A percentile compares a stretch with the other conserved stretches of the same genome.
Conservation (phyloP, 129 eudicot species). For the Saposhnikovia divaricata region DNA sequence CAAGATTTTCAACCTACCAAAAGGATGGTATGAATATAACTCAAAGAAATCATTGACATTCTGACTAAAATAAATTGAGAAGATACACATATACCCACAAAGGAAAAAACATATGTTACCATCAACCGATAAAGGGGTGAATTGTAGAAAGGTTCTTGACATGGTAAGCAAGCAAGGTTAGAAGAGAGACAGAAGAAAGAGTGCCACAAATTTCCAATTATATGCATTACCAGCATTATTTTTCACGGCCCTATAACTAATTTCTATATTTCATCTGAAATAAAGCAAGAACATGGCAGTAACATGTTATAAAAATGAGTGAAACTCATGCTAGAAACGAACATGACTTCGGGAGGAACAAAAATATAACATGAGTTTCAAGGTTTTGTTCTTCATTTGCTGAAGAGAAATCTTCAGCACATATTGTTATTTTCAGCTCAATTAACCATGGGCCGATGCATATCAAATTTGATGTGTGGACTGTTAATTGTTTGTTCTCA, state of each 20-base stretch:
- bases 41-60: no score
- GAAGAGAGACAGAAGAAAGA: neutral
- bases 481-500: neutral
- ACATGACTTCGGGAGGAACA: neutral
- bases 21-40: neutral
- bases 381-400: neutral
- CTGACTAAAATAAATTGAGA: neutral
- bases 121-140: neutral
- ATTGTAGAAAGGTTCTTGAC: neutral
- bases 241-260: neutral
- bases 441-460: neutral
- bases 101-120: neutral
- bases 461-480: neutral
- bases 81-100: neutral
- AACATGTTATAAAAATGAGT: neutral
- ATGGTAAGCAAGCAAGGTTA: neutral
- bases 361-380: neutral
- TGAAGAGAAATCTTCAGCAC: neutral
- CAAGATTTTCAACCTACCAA: constrained; percentile 64
- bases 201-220: neutral
- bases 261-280: neutral
- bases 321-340: neutral
- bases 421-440: neutral
- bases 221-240: neutral
- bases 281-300: neutral